Evolutionary conservation across 371 early-diverging fungal genomes (phyloP).

Genomic region (Mortierella sp.): DNA sequence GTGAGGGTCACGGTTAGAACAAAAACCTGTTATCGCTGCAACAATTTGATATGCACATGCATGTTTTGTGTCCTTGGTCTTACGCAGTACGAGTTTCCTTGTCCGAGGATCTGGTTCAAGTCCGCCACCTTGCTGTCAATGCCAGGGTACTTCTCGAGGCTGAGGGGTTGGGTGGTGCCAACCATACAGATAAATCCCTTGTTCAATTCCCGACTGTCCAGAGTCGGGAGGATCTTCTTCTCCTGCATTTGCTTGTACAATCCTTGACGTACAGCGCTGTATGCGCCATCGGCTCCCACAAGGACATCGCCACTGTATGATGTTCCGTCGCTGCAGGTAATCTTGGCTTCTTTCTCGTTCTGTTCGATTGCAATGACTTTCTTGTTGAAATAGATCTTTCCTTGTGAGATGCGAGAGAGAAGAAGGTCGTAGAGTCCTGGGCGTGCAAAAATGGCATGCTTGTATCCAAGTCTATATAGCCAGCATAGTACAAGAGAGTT

Average conservation of each 20-base stretch:
- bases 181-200: constrained; percentile 10
- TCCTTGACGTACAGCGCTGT: constrained; percentile 34
- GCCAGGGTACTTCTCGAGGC: constrained; percentile 12
- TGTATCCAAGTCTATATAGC: neutral
- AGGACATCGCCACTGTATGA: constrained; percentile 30
- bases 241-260: constrained; percentile 32
- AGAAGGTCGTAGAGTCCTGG: constrained; percentile 1
- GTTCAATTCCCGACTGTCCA: neutral
- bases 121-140: neutral
- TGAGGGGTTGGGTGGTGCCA: constrained; percentile 11
- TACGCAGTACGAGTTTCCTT: neutral
- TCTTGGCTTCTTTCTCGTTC: neutral
- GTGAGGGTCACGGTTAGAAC: neutral
- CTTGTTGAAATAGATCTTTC: constrained; percentile 7
- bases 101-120: neutral
- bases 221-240: neutral
- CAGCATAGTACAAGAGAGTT: neutral
- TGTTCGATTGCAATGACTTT: neutral
- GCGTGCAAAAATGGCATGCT: neutral
- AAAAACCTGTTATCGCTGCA: neutral
- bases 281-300: constrained; percentile 51
- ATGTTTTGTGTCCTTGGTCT: neutral
- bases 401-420: neutral
- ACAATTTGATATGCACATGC: neutral
- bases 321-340: constrained; percentile 30